These are phyloP conservation scores for Sodiomyces alkalinus DNA, from an alignment of 2,329 filamentous ascomycete species.

Conservation along the genomic window DNA sequence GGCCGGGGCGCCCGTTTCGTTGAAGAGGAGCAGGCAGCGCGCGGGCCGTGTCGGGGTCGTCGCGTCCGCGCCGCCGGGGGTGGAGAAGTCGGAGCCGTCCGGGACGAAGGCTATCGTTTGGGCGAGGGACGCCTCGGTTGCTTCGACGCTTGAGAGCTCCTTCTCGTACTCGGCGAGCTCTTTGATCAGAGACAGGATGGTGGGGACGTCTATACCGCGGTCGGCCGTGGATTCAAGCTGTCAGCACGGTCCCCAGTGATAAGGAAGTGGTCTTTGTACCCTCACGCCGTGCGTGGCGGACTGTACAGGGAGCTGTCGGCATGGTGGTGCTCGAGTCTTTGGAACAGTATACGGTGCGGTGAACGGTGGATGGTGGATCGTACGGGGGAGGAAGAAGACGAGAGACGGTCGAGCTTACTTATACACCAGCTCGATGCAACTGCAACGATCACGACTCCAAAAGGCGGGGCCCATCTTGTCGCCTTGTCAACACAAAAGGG, in stretches of 20 bases:
- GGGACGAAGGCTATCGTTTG: conserved; percentile 66
- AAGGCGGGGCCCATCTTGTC: too few species aligned
- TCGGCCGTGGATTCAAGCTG: too few species aligned
- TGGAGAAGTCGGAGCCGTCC: conserved; percentile 22
- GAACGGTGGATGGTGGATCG: not conserved
- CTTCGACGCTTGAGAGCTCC: conserved; percentile 56
- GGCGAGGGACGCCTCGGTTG: conserved; percentile 58
- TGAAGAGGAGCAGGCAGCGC: conserved; percentile 56
- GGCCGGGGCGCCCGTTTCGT: conserved; percentile 31
- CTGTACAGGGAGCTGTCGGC: conserved; percentile 16
- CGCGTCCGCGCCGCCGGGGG: conserved; percentile 28
- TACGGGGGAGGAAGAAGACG: too few species aligned
- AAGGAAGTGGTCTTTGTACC: conserved; percentile 21
- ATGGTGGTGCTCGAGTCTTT: conserved; percentile 10
- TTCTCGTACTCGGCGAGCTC: conserved; percentile 85
- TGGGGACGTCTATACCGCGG: conserved; percentile 50
- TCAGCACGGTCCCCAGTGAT: conserved; percentile 3
- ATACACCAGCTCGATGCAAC: too few species aligned
- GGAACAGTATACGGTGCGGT: too few species aligned
- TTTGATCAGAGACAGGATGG: conserved; percentile 68
- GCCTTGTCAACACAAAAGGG: too few species aligned
- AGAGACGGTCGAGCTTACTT: too few species aligned
- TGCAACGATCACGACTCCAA: too few species aligned
- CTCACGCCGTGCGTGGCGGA: conserved; percentile 45
- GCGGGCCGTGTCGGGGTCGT: conserved; percentile 47